These are phyloP conservation scores for Colletotrichum gloeosporioides DNA, from an alignment of 2,329 filamentous ascomycete genomes.

Conservation along the genomic window DNA sequence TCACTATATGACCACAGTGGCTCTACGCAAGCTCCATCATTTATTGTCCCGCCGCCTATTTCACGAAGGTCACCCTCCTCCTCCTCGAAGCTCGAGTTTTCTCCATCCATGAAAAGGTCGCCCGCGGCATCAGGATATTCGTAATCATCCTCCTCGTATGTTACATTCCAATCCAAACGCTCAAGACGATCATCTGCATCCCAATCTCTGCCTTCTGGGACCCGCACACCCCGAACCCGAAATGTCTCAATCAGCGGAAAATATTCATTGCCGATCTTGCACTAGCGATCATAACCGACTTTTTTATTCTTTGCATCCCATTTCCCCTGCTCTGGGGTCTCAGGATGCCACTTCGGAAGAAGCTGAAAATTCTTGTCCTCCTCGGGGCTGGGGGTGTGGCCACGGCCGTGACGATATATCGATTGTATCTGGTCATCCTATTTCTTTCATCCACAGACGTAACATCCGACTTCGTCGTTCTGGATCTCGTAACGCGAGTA, in stretches of 20 bases:
- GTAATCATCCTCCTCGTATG: conserved; percentile 27
- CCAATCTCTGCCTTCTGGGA: conserved; percentile 31
- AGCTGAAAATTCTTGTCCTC: conserved; percentile 35
- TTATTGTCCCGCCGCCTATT: conserved; percentile 33
- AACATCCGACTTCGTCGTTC: conserved; percentile 27
- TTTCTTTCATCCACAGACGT: conserved; percentile 28
- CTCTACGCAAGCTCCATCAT: conserved; percentile 31
- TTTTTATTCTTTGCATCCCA: conserved; percentile 37
- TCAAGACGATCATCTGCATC: conserved; percentile 30
- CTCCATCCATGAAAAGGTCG: conserved; percentile 25
- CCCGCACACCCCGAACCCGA: conserved; percentile 12
- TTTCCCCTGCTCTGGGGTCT: conserved; percentile 35
- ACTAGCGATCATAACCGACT: conserved; percentile 36
- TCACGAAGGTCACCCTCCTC: conserved; percentile 36
- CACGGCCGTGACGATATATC: conserved; percentile 31
- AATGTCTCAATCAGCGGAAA: conserved; percentile 34
- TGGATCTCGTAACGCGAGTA: conserved; percentile 19
- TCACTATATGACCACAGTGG: conserved; percentile 21
- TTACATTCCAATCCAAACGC: conserved; percentile 31
- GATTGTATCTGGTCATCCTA: conserved; percentile 26
- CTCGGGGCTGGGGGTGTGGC: conserved; percentile 35
- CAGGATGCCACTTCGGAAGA: conserved; percentile 30
- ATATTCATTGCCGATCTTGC: conserved; percentile 37
- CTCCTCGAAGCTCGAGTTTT: conserved; percentile 37
- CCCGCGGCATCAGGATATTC: conserved; percentile 32